Evolutionary conservation across 1,284 basidiomycete species (phyloP).

Genomic region (Naganishia albida): DNA sequence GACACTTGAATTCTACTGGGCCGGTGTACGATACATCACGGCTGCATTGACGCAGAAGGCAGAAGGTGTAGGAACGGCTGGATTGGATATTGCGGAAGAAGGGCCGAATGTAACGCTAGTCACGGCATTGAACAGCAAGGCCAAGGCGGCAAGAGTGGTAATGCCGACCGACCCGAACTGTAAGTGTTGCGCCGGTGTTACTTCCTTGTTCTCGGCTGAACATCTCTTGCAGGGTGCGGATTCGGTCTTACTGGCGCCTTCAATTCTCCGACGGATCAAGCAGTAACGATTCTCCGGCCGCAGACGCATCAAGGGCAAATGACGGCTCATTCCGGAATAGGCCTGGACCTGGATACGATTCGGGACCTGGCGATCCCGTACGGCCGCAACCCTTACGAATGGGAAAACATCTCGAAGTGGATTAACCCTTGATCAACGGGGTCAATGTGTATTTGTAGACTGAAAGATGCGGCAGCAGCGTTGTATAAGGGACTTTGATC

Average conservation of each 20-base stretch:
- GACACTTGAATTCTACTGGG: slow-evolving; percentile 34
- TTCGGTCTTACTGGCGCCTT: slow-evolving; percentile 25
- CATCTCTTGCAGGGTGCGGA: slow-evolving; percentile 13
- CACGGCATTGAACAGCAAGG: slow-evolving; percentile 23
- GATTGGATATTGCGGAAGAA: slow-evolving; percentile 16
- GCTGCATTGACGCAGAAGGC: slow-evolving; percentile 35
- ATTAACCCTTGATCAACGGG: not conserved
- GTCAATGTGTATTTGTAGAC: too few species aligned
- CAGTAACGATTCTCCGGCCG: slow-evolving; percentile 19
- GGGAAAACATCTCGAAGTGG: slow-evolving; percentile 23
- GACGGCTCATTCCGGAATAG: slow-evolving; percentile 19
- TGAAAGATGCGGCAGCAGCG: too few species aligned
- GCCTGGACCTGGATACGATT: slow-evolving; percentile 8
- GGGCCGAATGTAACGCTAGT: slow-evolving; percentile 20
- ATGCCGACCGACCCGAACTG: slow-evolving; percentile 19
- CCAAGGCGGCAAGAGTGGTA: slow-evolving; percentile 16
- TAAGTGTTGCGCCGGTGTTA: not conserved
- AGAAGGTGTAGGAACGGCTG: slow-evolving; percentile 27
- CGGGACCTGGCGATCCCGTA: slow-evolving; percentile 22
- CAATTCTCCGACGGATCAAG: slow-evolving; percentile 27
- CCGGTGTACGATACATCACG: slow-evolving; percentile 36
- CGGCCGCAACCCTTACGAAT: slow-evolving; percentile 22
- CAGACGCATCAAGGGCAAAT: slow-evolving; percentile 16
- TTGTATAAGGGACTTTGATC: too few species aligned
- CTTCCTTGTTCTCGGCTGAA: not conserved